Base-by-base conservation (phyloP, 805 yeast species). In the Candida argentea region DNA sequence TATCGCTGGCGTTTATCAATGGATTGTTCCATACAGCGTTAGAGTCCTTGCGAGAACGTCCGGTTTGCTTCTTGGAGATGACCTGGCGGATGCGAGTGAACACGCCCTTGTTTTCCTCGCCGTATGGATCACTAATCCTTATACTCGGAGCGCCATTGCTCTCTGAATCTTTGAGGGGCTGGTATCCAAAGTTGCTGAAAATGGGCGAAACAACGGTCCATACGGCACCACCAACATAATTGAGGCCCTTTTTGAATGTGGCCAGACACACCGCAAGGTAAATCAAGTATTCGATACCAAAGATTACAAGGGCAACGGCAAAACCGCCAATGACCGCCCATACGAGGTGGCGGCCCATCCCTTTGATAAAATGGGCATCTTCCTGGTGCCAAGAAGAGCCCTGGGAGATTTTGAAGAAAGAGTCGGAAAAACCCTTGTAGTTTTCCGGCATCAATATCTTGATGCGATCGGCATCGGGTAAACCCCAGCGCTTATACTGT, bases 361-460 rank as follows among this genome's bases (percentile, higher is more conserved):
- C 57, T 45, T 81, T 75, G 53, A 86, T 73, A 47, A 83, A 71
- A 30, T 73, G 66, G 7, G 95, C 95, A 52, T 87, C 96, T 39
- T 76, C 84, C 44, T 73, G 57, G 55, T 87, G 96, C 96, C 96
- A 87, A 15, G 94, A 81, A 0, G 94, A 82, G 25, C 96, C 96
- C 31, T 72, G 70, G 1, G 84, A 62, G 31, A 83, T 77, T 22
- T 73, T 65, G 52, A 87, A 86, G 48, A 82, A 81, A 0, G 86
- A 68, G 39, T 65, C 57, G 1, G 65, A 46, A 36, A 65, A 67
- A 33, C 69, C 59, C 47, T 80, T 81, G 52, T 83, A 82, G 48
- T 80, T 86, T 21, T 55, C 50, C 4, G 93, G 89, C 58, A 74
- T 68, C 42, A 86, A 56, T 26, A 85, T 72, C 40, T 83, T 61